These are phyloP conservation scores for Graphilbum ipis-grandicollis DNA, from an alignment of 2,329 filamentous ascomycete species.

Conservation along the genomic window DNA sequence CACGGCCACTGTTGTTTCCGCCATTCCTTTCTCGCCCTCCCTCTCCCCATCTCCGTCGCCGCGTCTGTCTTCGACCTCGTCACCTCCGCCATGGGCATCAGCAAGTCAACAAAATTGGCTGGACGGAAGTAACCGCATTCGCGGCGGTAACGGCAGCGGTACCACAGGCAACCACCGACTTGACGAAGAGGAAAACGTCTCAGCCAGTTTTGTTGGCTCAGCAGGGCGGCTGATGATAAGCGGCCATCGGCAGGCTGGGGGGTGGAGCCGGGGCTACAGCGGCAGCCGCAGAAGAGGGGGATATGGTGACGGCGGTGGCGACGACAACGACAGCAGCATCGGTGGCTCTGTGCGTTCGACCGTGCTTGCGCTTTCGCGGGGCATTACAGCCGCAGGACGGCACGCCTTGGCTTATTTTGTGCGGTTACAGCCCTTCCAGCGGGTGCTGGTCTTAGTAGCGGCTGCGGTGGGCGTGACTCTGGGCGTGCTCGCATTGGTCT, in stretches of 20 bases:
- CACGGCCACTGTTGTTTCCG: too few relatives aligned
- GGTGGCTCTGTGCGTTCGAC: too few relatives aligned
- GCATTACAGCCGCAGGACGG: neutral
- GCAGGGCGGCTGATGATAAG: neutral
- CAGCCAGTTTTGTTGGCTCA: neutral
- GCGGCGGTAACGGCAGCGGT: neutral
- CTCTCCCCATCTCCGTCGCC: neutral
- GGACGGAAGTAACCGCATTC: neutral
- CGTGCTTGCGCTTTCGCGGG: neutral
- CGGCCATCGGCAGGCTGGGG: neutral
- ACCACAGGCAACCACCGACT: neutral
- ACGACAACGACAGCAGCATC: neutral
- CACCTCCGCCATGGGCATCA: neutral
- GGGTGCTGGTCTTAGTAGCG: conserved; percentile 34
- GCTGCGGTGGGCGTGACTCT: conserved; percentile 34
- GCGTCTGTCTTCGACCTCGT: neutral
- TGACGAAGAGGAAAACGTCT: neutral
- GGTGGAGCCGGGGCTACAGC: neutral
- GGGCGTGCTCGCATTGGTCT: conserved; percentile 53
- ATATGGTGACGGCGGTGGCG: neutral
- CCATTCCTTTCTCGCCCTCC: neutral
- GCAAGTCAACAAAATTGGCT: too few relatives aligned
- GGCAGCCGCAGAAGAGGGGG: too few relatives aligned
- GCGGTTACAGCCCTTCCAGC: conserved; percentile 42
- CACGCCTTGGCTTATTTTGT: conserved; percentile 21